Base-by-base conservation (phyloP, 2,329 filamentous ascomycete species). In the Colletotrichum trifolii region DNA sequence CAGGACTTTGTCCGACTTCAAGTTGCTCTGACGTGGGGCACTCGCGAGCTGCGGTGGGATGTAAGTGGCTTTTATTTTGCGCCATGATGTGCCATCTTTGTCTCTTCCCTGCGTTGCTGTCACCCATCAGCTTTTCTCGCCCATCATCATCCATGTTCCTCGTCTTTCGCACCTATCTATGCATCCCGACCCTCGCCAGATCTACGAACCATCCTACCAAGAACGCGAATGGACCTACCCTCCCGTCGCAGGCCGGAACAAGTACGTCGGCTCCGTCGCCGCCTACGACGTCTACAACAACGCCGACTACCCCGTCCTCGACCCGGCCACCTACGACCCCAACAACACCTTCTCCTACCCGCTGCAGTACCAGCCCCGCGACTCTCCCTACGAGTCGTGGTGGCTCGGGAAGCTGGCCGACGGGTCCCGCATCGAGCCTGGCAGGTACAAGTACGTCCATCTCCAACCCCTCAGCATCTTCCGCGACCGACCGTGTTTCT, bases 371-470 rank as follows among this genome's bases (percentile, higher is more conserved):
- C 71, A 77, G 10, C 70, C 76, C 2, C 75, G 79, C 4, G 74
- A 74, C 7, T 73, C 73, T 17, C 68, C 69, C 4, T 73, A 72
- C 35, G 61, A 67, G 66, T 79, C 75, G 54, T 81, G 77, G 74
- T 81, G 79, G 79, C 79, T 81, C 25, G 79, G 79, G 1, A 78
- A 78, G 62, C 74, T 81, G 8, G 76, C 78, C 7, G 78, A 81
- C 61, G 79, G 79, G 3, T 76, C 77, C 8, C 74, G 74, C 53
- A 80, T 81, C 57, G 69, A 72, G 10, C 76, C 79, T 6, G 79
- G 79, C 1, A 77, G 77, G 40, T 81, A 81, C 63, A 76, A 75
- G 79, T 80, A 5, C 64, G 64, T 57, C 8, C 8, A 13, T 43
- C 6, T 6, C 9, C 4, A 3, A 36, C 15, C 36, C 8, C 8